These are phyloP conservation scores for Pseudogymnoascus sp. DNA, from an alignment of 2,329 filamentous ascomycete genomes.

Conservation along the genomic window DNA sequence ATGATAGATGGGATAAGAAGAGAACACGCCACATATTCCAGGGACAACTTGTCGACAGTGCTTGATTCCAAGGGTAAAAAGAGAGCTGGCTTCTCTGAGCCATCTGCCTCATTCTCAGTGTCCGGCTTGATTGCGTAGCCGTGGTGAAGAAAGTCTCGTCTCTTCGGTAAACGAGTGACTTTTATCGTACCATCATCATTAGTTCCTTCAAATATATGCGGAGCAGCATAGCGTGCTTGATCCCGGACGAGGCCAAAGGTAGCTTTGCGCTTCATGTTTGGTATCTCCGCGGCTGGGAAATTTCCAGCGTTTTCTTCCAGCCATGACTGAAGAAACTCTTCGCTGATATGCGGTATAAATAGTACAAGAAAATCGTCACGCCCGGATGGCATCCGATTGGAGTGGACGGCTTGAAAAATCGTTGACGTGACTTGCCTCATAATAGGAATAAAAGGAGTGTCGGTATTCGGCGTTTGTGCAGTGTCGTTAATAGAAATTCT, in stretches of 20 bases:
- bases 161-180: constrained; percentile 39
- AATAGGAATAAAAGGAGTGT: not conserved
- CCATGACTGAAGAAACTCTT: not conserved
- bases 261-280: not conserved
- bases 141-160: constrained; percentile 51
- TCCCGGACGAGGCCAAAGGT: constrained; percentile 5
- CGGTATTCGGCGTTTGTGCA: not conserved
- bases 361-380: constrained; percentile 2
- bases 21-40: constrained; percentile 38
- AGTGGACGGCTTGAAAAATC: not conserved
- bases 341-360: not conserved
- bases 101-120: not conserved
- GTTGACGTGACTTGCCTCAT: constrained; percentile 9
- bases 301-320: not conserved
- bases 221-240: not conserved
- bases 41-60: constrained; percentile 10
- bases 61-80: not conserved
- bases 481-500: not conserved
- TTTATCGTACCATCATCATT: not conserved
- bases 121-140: not conserved
- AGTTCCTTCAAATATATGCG: not conserved
- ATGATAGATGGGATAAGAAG: constrained; percentile 66
- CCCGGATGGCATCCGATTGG: not conserved
- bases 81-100: not conserved
- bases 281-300: not conserved